Conservation (phyloP, 768 basidiomycete genomes). For the Gelatoporia subvermispora region DNA sequence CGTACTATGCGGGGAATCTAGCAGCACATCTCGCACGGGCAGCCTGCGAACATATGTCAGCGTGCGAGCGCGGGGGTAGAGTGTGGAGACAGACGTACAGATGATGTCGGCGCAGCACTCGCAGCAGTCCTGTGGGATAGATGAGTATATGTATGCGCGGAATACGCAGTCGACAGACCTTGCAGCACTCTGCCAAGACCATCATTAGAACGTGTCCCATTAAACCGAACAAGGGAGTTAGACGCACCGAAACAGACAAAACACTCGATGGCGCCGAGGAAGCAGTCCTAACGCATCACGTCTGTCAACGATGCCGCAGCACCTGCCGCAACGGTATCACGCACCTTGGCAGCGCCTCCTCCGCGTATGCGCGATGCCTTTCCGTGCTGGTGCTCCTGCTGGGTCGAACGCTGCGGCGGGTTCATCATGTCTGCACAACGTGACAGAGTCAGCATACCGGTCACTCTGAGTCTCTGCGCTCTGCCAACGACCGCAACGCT, state of each 20-base stretch:
- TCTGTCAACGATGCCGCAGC: neutral
- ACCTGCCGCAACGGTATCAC: neutral
- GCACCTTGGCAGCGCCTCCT: conserved; percentile 64
- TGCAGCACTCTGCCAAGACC: conserved; percentile 54
- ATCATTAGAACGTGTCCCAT: neutral
- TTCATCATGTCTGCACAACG: conserved; percentile 40
- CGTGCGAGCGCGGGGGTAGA: conserved; percentile 2
- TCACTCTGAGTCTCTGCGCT: neutral
- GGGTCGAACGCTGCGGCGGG: conserved; percentile 32
- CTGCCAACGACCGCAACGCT: too few relatives aligned
- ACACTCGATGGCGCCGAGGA: conserved; percentile 54
- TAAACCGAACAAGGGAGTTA: neutral
- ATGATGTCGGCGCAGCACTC: conserved; percentile 67
- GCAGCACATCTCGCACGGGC: conserved; percentile 78
- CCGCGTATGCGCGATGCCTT: conserved; percentile 62
- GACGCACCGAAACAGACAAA: conserved; percentile 71
- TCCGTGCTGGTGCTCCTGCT: conserved; percentile 31
- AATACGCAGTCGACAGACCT: conserved; percentile 36
- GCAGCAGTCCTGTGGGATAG: conserved; percentile 52
- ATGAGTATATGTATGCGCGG: neutral
- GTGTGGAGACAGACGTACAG: conserved; percentile 39
- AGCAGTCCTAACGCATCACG: conserved; percentile 50
- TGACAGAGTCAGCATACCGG: neutral
- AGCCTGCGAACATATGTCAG: conserved; percentile 38
- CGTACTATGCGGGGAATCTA: conserved; percentile 23